Conservation (phyloP, 2,329 filamentous ascomycete species). For the Cladorrhinum sp. region DNA sequence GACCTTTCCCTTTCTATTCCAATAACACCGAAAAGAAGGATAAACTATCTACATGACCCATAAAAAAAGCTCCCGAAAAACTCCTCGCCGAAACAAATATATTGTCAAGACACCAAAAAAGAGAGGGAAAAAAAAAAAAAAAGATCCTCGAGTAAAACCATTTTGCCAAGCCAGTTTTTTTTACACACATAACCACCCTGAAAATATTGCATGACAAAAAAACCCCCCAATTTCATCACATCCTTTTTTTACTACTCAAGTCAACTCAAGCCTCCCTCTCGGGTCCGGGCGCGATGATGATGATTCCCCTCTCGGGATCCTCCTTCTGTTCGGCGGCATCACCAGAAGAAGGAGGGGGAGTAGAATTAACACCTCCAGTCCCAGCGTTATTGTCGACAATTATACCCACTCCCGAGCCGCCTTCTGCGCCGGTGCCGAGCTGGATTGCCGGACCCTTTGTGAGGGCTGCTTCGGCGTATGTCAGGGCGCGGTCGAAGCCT, state of each 20-base stretch:
- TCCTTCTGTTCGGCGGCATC: background rate
- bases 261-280: background rate
- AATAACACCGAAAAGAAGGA: too few relatives aligned
- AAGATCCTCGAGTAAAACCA: too few relatives aligned
- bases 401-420: constrained; percentile 38
- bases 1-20: too few relatives aligned
- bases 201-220: too few relatives aligned
- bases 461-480: constrained; percentile 44
- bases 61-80: too few relatives aligned
- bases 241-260: too few relatives aligned
- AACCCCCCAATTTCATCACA: too few relatives aligned
- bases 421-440: constrained; percentile 42
- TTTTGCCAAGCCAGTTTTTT: background rate
- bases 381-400: constrained; percentile 31
- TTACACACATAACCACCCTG: too few relatives aligned
- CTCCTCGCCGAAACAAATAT: background rate
- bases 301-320: background rate
- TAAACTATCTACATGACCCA: too few relatives aligned
- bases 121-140: background rate
- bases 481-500: constrained; percentile 47
- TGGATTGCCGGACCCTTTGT: constrained; percentile 45
- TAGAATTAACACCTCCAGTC: background rate
- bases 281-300: background rate
- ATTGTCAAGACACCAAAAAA: background rate
- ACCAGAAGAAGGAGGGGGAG: too few relatives aligned